Percentiles rank a stretch among this genome's conserved stretches.
These are phyloP conservation scores for Pleurotus citrinopileatus DNA, from an alignment of 768 basidiomycete species.

Conservation along the genomic window DNA sequence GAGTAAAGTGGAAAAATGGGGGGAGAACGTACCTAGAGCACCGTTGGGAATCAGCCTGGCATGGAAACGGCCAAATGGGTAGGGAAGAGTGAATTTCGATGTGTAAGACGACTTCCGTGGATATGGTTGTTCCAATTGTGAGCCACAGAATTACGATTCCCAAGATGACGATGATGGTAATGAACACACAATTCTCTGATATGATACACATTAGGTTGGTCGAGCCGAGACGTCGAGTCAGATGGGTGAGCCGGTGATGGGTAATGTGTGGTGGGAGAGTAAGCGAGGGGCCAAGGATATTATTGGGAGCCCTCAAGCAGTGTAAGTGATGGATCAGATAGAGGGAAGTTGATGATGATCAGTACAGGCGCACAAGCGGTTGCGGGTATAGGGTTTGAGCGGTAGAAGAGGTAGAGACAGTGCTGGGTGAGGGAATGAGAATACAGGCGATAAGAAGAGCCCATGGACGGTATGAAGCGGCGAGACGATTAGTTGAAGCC, in stretches of 20 bases:
- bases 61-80: neutral
- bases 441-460: slow-evolving; percentile 7
- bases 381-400: slow-evolving; percentile 38
- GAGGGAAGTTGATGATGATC: neutral
- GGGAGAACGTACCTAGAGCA: neutral
- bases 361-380: slow-evolving; percentile 25
- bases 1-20: neutral
- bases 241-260: neutral
- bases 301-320: neutral
- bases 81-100: neutral
- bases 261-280: neutral
- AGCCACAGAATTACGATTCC: neutral
- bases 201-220: neutral
- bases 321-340: neutral
- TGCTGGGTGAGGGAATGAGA: slow-evolving; percentile 13
- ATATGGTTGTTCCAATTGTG: neutral
- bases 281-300: neutral
- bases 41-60: neutral
- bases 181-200: neutral
- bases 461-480: slow-evolving; percentile 2
- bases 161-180: neutral
- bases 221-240: neutral
- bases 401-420: slow-evolving; percentile 13
- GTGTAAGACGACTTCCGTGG: neutral
- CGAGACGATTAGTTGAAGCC: slow-evolving; percentile 65